Evolutionary conservation across 805 yeast genomes (phyloP).

Genomic region (Sporopachydermia quercuum): DNA sequence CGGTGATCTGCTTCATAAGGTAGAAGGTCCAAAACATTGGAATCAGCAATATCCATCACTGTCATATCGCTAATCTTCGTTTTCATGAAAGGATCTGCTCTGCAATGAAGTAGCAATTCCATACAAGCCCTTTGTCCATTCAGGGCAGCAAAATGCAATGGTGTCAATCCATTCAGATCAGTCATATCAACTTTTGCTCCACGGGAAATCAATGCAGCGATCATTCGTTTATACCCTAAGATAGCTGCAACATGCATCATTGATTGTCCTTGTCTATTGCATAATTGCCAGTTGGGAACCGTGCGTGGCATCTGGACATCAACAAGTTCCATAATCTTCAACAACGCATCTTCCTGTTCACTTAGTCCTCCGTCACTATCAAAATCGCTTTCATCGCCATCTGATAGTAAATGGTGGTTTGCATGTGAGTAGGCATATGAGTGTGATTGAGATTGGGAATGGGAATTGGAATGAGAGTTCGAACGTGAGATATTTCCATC

Average conservation of each 20-base stretch:
- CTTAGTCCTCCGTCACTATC: conserved; percentile 1
- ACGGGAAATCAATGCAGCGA: conserved; percentile 44
- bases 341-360: conserved; percentile 25
- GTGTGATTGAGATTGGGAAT: no score
- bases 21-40: conserved; percentile 12
- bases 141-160: conserved; percentile 75
- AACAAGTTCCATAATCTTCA: conserved; percentile 45
- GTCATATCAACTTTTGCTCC: conserved; percentile 53
- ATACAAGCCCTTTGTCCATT: conserved; percentile 59
- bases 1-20: conserved; percentile 16
- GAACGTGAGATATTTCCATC: conserved; percentile 7
- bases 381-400: neutral
- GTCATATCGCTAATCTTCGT: conserved; percentile 35
- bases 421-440: no score
- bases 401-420: no score
- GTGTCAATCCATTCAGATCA: conserved; percentile 74
- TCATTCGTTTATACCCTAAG: conserved; percentile 52
- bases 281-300: conserved; percentile 64
- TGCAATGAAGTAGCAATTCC: conserved; percentile 43
- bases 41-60: conserved; percentile 20
- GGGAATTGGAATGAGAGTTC: conserved; percentile 6
- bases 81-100: conserved; percentile 39
- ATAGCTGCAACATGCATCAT: conserved; percentile 75
- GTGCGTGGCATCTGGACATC: conserved; percentile 34
- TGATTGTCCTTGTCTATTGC: conserved; percentile 75